Base-by-base conservation (phyloP, 2,329 filamentous ascomycete genomes). In the Amesomyces nigricolor region DNA sequence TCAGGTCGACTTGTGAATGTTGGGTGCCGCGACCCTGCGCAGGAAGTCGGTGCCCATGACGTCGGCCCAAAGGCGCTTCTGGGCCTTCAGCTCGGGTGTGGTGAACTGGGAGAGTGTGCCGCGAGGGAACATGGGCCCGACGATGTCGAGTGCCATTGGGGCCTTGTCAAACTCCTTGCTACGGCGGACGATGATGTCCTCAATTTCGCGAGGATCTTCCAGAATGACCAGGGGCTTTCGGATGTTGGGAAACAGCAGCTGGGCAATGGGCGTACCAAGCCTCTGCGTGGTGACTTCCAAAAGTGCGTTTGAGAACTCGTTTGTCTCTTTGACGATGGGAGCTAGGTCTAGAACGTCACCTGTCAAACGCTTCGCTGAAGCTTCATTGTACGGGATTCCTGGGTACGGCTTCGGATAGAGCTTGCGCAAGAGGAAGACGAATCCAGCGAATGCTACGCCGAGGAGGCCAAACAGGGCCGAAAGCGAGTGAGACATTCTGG, bases 91-190 rank as follows among this genome's bases (percentile, higher is more conserved):
- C 47, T 58, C 47, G 1, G 65, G 65, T 5, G 64, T 67, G 0
- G 65, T 65, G 26, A 57, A 63, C 53, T 68, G 67, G 4, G 56
- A 52, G 37, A 70, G 56, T 13, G 64, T 61, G 16, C 52, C 59
- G 5, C 60, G 46, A 0, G 68, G 67, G n/a, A 70, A 61, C 51
- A 68, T 58, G 4, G 62, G 61, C 3, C 51, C 26, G 26, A 68
- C 63, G 2, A 65, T 43, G 26, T 66, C 61, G 7, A 63, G 26
- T 2, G 62, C 53, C 38, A 62, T 60, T 1, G 57, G 40, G 0
- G 67, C 62, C 29, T 64, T 63, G 59, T 71, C 69, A 42, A 71
- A 71, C 53, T 69, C 65, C 37, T 62, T 63, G 35, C 56, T 55
- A 14, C 66, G 63, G 13, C 64, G 61, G 4, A 64, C 10, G 22